Percentiles rank a stretch among this genome's conserved stretches.
Evolutionary conservation across 2,329 filamentous ascomycete genomes (phyloP).

Genomic region (Clonostachys byssicola): DNA sequence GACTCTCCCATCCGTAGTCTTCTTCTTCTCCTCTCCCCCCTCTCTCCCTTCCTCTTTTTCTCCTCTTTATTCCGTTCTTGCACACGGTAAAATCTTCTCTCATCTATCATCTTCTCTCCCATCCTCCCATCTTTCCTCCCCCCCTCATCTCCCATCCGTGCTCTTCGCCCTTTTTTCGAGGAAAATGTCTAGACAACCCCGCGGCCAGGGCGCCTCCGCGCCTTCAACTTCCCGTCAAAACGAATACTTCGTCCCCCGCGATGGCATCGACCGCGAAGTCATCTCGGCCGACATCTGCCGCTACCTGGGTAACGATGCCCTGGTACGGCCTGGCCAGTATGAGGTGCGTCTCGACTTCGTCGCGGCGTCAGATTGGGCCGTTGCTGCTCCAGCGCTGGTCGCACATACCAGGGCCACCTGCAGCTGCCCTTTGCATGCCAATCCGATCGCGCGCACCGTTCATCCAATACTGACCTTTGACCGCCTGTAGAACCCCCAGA

Average conservation of each 20-base stretch:
- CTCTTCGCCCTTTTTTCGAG: constrained; percentile 6
- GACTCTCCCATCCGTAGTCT: neutral
- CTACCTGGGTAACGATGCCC: constrained; percentile 78
- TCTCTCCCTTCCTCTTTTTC: constrained; percentile 2
- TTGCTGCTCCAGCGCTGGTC: too few species aligned
- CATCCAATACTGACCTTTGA: constrained; percentile 14
- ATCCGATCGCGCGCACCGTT: neutral
- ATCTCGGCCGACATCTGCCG: constrained; percentile 83
- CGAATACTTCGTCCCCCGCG: constrained; percentile 76
- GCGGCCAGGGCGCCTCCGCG: constrained; percentile 26
- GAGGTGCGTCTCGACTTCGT: constrained; percentile 44
- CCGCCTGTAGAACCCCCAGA: constrained; percentile 42
- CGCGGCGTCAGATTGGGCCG: too few species aligned
- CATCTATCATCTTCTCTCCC: neutral
- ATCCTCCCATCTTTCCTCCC: constrained; percentile 3
- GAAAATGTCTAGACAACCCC: constrained; percentile 30
- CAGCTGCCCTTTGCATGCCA: neutral
- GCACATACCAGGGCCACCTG: too few species aligned
- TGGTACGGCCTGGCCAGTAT: constrained; percentile 71
- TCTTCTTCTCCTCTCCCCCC: constrained; percentile 3
- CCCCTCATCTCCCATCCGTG: constrained; percentile 5
- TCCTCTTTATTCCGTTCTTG: constrained; percentile 1
- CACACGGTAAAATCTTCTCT: too few species aligned
- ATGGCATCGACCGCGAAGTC: constrained; percentile 79
- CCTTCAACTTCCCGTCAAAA: constrained; percentile 52